Conservation (phyloP, 2,329 filamentous ascomycete genomes). For the Talaromyces verruculosus region DNA sequence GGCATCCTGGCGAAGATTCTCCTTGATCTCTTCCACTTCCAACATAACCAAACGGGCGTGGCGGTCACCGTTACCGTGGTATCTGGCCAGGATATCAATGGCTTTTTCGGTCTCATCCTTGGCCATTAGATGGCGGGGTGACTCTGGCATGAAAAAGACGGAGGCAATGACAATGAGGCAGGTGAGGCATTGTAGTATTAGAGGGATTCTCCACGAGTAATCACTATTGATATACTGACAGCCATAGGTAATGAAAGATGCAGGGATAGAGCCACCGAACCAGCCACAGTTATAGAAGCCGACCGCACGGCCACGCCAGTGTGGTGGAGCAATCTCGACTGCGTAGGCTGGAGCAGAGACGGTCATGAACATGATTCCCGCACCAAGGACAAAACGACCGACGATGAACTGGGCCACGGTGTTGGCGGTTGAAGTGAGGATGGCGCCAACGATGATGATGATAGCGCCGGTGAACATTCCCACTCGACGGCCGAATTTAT, state of each 20-base stretch:
- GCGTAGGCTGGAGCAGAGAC: slow-evolving; percentile 52
- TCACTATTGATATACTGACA: slow-evolving; percentile 47
- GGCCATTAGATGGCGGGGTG: slow-evolving; percentile 53
- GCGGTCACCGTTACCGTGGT: slow-evolving; percentile 62
- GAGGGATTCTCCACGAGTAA: slow-evolving; percentile 62
- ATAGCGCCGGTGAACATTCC: slow-evolving; percentile 49
- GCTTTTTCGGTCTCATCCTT: slow-evolving; percentile 55
- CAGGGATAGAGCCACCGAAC: slow-evolving; percentile 55
- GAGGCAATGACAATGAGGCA: slow-evolving; percentile 55
- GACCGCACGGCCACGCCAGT: slow-evolving; percentile 53
- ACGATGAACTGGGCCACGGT: slow-evolving; percentile 46
- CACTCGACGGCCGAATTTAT: slow-evolving; percentile 47
- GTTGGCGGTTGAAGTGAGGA: slow-evolving; percentile 44
- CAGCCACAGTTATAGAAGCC: slow-evolving; percentile 56
- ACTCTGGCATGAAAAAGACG: slow-evolving; percentile 67
- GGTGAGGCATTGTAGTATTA: slow-evolving; percentile 65
- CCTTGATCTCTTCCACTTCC: slow-evolving; percentile 46
- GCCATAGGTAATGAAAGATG: slow-evolving; percentile 53
- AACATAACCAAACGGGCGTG: slow-evolving; percentile 52
- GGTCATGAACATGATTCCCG: slow-evolving; percentile 51
- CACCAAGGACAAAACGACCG: slow-evolving; percentile 50
- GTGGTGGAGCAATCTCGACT: slow-evolving; percentile 51
- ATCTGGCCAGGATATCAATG: slow-evolving; percentile 59
- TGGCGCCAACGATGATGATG: slow-evolving; percentile 49
- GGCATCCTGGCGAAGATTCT: slow-evolving; percentile 47